phyloP scores from a whole-genome alignment of 2,329 filamentous ascomycete species.

The Endocalyx cinctus region DNA sequence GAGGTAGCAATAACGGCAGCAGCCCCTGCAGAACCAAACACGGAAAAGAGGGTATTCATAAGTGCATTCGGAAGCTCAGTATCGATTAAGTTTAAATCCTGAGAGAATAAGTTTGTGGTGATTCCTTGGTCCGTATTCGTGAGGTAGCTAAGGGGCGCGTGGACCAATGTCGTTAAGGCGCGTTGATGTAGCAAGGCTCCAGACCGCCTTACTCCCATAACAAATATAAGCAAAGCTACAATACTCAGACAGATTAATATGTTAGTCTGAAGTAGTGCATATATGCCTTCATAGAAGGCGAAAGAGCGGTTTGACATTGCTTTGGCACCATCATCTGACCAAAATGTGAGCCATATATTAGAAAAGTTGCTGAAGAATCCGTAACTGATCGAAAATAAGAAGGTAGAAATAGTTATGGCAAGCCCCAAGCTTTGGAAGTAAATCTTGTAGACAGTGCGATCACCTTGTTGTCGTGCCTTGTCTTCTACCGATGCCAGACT shows the following conservation, averaged over 20 bases:
- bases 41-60: slow-evolving; percentile 18
- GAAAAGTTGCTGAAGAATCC: slow-evolving; percentile 19
- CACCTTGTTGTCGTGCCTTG: slow-evolving; percentile 13
- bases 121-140: slow-evolving; percentile 36
- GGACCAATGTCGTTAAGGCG: slow-evolving; percentile 25
- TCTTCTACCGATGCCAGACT: slow-evolving; percentile 1
- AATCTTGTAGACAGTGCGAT: slow-evolving; percentile 17
- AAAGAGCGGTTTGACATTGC: slow-evolving; percentile 12
- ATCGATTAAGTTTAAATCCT: slow-evolving; percentile 41
- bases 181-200: slow-evolving; percentile 15
- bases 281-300: slow-evolving; percentile 20
- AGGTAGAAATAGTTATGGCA: slow-evolving; percentile 2
- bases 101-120: slow-evolving; percentile 41
- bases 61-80: slow-evolving; percentile 32
- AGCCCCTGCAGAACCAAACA: slow-evolving; percentile 24
- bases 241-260: slow-evolving; percentile 12
- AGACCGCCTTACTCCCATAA: slow-evolving; percentile 10
- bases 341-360: slow-evolving; percentile 20
- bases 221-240: slow-evolving; percentile 10
- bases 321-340: slow-evolving; percentile 13
- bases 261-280: slow-evolving; percentile 14
- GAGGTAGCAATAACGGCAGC: slow-evolving; percentile 35
- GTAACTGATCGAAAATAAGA: slow-evolving; percentile 10
- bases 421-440: slow-evolving; percentile 21
- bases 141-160: slow-evolving; percentile 38